A percentile compares a stretch with the other conserved stretches of the same genome.
Evolutionary conservation across 2,329 filamentous ascomycete species (phyloP).

Genomic region (Aspergillus calidoustus): DNA sequence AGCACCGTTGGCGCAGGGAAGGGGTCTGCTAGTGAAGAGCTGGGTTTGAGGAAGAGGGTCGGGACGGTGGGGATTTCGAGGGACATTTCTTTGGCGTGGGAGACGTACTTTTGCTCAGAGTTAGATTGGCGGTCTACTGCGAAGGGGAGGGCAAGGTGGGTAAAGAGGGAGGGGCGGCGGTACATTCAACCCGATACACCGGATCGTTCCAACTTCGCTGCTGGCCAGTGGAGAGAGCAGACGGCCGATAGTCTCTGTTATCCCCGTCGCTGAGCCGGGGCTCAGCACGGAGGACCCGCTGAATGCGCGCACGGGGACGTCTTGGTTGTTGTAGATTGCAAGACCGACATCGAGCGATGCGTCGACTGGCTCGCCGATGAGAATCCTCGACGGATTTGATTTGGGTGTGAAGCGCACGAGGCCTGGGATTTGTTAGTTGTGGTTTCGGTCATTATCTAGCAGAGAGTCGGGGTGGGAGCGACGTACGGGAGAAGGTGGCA

Average conservation of each 20-base stretch:
- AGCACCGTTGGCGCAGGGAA: conserved; percentile 57
- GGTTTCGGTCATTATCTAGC: neutral
- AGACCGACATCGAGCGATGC: conserved; percentile 60
- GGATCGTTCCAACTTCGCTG: conserved; percentile 59
- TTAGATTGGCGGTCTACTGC: neutral
- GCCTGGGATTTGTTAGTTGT: conserved; percentile 44
- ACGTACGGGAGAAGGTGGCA: conserved; percentile 43
- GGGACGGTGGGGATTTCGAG: conserved; percentile 59
- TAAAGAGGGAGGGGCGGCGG: conserved; percentile 13
- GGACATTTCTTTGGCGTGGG: conserved; percentile 58
- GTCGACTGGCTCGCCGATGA: conserved; percentile 62
- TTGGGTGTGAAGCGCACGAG: conserved; percentile 64
- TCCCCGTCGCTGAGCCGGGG: conserved; percentile 57
- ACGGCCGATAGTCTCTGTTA: conserved; percentile 39
- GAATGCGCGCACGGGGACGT: conserved; percentile 62
- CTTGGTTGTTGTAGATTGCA: conserved; percentile 60
- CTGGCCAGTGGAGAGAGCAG: conserved; percentile 58
- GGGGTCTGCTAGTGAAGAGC: conserved; percentile 59
- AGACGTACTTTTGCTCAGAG: conserved; percentile 46
- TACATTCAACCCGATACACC: conserved; percentile 64
- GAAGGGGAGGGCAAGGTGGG: no score
- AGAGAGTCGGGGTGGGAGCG: neutral
- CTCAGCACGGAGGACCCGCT: conserved; percentile 62
- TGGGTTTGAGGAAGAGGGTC: conserved; percentile 64
- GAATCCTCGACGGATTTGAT: conserved; percentile 52